Evolutionary conservation across 306 rosid genomes (phyloP), one percentile per base, ranked within the genome.

Genomic region (Quercus parvula): DNA sequence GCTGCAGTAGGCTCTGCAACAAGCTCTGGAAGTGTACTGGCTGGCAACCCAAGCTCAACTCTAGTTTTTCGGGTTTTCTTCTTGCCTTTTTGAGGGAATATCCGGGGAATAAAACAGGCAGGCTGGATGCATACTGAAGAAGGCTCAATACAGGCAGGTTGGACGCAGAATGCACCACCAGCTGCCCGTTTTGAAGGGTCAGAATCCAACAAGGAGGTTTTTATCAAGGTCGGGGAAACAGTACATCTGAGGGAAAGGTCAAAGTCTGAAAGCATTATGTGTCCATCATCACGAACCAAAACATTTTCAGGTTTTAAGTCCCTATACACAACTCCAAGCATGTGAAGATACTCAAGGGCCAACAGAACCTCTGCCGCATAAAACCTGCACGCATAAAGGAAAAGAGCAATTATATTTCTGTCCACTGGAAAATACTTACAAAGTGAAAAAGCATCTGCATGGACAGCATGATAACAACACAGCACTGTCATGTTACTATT

Each of bases 231-330:
- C 1, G 99, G 98, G 1, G 96, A 90, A 76, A 93, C 96, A 19
- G 96, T 78, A 56, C 99, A 95, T 88, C 98, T 86, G 51, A 95
- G 93, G 22, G 98, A 93, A 77, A 95, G 99, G 85, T 95, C 99
- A 57, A 95, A 95, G 84, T 95, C 99, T 19, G 99, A 93, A 38
- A 95, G 96, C 99, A 95, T 95, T 84, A 95, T 95, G 88, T 95
- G 99, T 75, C 99, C 99, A 78, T 95, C 99, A 14, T 95, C 99
- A 72, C 99, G 97, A 46, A 95, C 99, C 87, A 95, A 88, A 41
- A 95, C 98, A 58, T 95, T 95, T 84, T 95, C 99, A 14, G 99
- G 99, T 86, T 95, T 95, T 25, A 95, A 88, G 93, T 95, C 99
- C 82, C 99, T 86, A 79, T 95, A 95, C 80, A 95, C 98, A 76